Base-by-base conservation (phyloP, 2,329 filamentous ascomycete genomes). In the Fusarium subglutinans region DNA sequence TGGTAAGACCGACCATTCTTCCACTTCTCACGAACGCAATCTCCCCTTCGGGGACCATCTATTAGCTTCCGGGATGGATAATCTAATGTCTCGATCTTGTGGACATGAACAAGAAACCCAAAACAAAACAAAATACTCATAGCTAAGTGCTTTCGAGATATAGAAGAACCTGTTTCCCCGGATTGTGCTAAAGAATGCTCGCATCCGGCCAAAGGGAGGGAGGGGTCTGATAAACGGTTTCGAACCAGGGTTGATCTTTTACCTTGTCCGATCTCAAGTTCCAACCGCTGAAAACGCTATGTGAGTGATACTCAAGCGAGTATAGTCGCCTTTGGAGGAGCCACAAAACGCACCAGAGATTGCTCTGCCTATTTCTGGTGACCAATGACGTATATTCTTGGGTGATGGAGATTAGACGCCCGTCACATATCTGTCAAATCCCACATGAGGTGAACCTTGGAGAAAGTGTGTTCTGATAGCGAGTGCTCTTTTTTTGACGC, bases 311-410 rank as follows among this genome's bases (percentile, higher is more conserved):
- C 63, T 74, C 62, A 47, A 71, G 63, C 38, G 50, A 74, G 67
- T 51, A 69, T 63, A 55, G 53, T 37, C 44, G 66, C 45, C 47
- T 67, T 56, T 28, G 45, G 20, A 43, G 28, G 50, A 68, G 50
- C 63, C 71, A 74, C 48, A 55, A 60, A 51, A 56, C 43, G 57
- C 51, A n/a, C 18, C 54, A 44, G 53, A 56, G 59, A 35, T 24
- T 24, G 17, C 33, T 58, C 48, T 48, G 26, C 55, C 51, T 69
- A 72, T 56, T 64, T 37, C 41, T 58, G 58, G 57, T 68, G 63
- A 44, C 56, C 40, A 72, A 74, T 74, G 67, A 72, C 54, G 67
- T 28, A 53, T 28, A 68, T 68, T 41, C 22, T 58, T 37, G 35
- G 22, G 17, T 17, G 22, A 43, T 44, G 24, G 51, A 60, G 50